phyloP scores from a whole-genome alignment of 345 rosid genomes.

The Gossypium ekmanianum region DNA sequence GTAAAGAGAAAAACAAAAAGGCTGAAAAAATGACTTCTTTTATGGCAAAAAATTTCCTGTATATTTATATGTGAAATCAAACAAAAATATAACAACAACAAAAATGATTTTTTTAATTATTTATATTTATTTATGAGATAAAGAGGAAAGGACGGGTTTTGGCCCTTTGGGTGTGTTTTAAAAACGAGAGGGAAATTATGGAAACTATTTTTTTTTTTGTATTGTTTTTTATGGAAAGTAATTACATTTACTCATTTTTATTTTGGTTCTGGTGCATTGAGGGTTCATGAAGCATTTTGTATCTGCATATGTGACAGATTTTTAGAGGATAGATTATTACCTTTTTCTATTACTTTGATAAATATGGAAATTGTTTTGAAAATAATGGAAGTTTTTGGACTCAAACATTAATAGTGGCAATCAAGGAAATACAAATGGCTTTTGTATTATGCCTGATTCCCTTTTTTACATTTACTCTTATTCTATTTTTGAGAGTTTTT shows the following conservation, averaged over 20 bases:
- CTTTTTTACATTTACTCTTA: background rate
- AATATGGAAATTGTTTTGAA: background rate
- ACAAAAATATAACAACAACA: background rate
- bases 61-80: background rate
- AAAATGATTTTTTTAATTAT: too few species aligned
- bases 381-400: background rate
- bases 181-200: slow-evolving; percentile 2
- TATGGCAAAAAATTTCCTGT: background rate
- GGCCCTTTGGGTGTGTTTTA: background rate
- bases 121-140: background rate
- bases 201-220: background rate
- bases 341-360: too few species aligned
- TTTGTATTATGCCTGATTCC: background rate
- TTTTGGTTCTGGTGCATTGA: background rate
- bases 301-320: background rate
- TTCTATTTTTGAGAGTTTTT: background rate
- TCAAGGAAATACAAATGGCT: background rate
- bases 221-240: background rate
- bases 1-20: background rate
- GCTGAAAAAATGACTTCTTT: background rate
- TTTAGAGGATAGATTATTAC: background rate
- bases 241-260: background rate
- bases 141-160: background rate
- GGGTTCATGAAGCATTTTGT: background rate
- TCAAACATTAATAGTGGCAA: background rate